Conservation (phyloP, 1,139 yeast genomes). For the Groenewaldozyma sp. region DNA sequence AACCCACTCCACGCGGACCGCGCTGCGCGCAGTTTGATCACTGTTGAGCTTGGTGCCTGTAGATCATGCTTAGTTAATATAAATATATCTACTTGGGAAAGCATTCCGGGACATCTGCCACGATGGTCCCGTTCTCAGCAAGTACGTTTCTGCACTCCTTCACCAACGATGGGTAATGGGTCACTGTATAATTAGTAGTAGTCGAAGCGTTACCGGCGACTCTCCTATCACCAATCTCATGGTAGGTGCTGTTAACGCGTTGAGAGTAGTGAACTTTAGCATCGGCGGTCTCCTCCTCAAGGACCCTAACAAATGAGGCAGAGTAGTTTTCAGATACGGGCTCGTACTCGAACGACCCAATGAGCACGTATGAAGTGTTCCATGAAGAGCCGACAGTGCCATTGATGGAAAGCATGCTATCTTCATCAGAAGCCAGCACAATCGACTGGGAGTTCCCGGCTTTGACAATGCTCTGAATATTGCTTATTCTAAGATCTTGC, state of each 20-base stretch:
- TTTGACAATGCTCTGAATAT: constrained; percentile 1
- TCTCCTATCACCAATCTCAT: background rate
- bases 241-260: background rate
- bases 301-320: background rate
- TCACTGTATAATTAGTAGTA: background rate
- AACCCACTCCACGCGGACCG: too few relatives aligned
- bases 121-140: constrained; percentile 1
- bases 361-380: constrained; percentile 2
- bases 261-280: background rate
- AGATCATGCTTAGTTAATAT: too few relatives aligned
- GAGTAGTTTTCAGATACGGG: background rate
- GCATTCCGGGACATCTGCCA: background rate
- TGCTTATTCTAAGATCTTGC: background rate
- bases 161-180: background rate
- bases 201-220: constrained; percentile 1
- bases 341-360: background rate
- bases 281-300: background rate
- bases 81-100: background rate
- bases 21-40: too few relatives aligned
- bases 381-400: background rate
- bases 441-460: constrained; percentile 1
- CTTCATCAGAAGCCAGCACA: background rate
- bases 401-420: background rate
- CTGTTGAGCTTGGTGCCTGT: too few relatives aligned
- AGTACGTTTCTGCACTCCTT: background rate